Conservation (phyloP, 331 rosid genomes). For the Ulmus americana region DNA sequence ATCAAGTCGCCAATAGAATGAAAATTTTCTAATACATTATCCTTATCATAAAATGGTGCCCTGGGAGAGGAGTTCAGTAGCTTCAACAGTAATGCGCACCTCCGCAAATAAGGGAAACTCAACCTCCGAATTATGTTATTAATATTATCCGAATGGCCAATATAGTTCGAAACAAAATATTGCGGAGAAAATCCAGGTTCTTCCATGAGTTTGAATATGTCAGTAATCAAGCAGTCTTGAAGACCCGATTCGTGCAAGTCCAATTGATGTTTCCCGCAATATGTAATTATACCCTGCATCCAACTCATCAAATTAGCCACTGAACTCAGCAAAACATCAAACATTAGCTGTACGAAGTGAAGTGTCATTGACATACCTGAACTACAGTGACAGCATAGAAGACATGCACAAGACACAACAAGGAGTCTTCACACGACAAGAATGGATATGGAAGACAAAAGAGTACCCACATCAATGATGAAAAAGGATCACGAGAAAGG, state of each 20-base stretch:
- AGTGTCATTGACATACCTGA: constrained; percentile 51
- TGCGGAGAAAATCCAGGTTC: constrained; percentile 41
- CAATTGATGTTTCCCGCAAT: constrained; percentile 40
- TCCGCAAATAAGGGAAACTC: constrained; percentile 77
- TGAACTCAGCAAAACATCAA: constrained; percentile 7
- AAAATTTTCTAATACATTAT: constrained; percentile 41
- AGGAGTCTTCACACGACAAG: constrained; percentile 71
- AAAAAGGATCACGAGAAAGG: constrained; percentile 75
- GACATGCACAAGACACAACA: constrained; percentile 69
- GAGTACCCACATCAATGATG: constrained; percentile 92
- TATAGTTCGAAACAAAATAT: constrained; percentile 56
- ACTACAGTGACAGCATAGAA: constrained; percentile 74
- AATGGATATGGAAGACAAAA: constrained; percentile 84
- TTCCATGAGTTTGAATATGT: constrained; percentile 48
- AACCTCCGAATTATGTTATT: constrained; percentile 54
- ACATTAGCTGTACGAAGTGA: constrained; percentile 13
- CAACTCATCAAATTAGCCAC: constrained; percentile 23
- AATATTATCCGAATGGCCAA: constrained; percentile 43
- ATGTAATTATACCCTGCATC: constrained; percentile 63
- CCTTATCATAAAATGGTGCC: constrained; percentile 60
- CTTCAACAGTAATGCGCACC: constrained; percentile 79
- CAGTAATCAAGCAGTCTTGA: constrained; percentile 61
- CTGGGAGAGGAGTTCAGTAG: constrained; percentile 52
- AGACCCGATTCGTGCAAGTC: constrained; percentile 34
- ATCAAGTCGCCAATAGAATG: constrained; percentile 34